Conservation (phyloP, 225 moss, liverwort and hornwort genomes). For the Climacium dendroides region DNA sequence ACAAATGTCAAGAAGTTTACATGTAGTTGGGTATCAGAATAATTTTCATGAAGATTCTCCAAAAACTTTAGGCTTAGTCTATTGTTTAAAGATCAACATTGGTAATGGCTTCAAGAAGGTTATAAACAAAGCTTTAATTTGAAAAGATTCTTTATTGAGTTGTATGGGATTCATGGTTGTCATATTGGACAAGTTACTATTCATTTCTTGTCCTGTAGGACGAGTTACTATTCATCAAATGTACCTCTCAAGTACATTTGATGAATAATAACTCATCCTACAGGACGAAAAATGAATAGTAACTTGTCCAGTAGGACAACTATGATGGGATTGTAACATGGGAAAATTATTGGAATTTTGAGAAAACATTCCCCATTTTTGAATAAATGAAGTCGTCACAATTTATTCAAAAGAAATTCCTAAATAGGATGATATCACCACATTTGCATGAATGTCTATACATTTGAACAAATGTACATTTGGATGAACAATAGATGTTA, state of each 20-base stretch:
- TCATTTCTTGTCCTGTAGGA: no score
- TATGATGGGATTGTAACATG: neutral
- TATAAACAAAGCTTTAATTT: neutral
- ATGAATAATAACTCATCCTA: no score
- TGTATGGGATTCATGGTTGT: no score
- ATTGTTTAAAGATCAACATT: neutral
- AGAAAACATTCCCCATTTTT: neutral
- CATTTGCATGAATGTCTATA: neutral
- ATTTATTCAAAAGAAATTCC: neutral
- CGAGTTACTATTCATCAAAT: no score
- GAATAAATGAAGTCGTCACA: neutral
- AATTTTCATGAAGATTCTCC: neutral
- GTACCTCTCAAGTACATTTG: no score
- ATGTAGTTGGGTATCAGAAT: neutral
- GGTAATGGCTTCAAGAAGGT: neutral
- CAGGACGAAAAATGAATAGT: no score
- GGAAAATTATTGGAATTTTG: neutral
- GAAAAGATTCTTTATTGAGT: neutral
- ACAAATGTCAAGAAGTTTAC: neutral
- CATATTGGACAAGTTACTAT: no score
- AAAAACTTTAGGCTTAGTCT: rapidly evolving
- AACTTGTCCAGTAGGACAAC: no score
- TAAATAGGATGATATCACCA: neutral
- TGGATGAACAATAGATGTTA: neutral
- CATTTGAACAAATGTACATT: neutral